Percentiles rank a stretch among this genome's conserved stretches.
Evolutionary conservation across 768 basidiomycete genomes (phyloP).

Genomic region (Lactarius akahatsu): DNA sequence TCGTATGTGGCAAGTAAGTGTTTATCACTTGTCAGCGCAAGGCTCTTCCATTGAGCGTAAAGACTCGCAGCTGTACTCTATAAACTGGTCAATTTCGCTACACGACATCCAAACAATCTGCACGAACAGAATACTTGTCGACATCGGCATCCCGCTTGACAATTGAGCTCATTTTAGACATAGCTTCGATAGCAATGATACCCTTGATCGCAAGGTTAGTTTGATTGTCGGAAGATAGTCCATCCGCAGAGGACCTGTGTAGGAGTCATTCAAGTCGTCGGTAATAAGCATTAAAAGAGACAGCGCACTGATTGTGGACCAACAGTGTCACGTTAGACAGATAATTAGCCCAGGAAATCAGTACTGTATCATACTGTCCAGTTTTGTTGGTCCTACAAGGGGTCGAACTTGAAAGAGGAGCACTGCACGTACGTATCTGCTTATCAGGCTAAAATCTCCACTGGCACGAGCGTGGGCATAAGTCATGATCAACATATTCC

Average conservation of each 20-base stretch:
- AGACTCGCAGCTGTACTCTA: constrained; percentile 1
- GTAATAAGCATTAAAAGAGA: constrained; percentile 43
- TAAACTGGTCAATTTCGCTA: background rate
- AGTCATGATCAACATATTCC: constrained; percentile 40
- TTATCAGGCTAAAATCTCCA: constrained; percentile 32
- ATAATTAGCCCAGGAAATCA: constrained; percentile 37
- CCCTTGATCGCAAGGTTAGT: constrained; percentile 74
- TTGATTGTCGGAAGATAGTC: constrained; percentile 44
- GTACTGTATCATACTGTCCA: background rate
- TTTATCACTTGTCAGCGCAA: constrained; percentile 17
- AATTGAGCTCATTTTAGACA: constrained; percentile 51
- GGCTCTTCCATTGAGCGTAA: constrained; percentile 21
- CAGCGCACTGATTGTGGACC: constrained; percentile 50
- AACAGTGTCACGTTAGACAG: constrained; percentile 44
- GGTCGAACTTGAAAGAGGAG: too few species aligned
- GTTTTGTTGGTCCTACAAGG: background rate
- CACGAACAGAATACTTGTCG: constrained; percentile 33
- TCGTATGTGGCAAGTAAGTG: constrained; percentile 10
- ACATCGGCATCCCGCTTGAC: constrained; percentile 30
- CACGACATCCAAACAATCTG: background rate
- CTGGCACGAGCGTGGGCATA: constrained; percentile 33
- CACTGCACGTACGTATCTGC: constrained; percentile 24
- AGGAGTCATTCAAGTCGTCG: constrained; percentile 3
- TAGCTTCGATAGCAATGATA: constrained; percentile 62
- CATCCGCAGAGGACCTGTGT: constrained; percentile 9